Percentiles rank a stretch among this genome's conserved stretches.
phyloP scores from a whole-genome alignment of 176 grass and related monocot genomes.

The Musa beccarii region DNA sequence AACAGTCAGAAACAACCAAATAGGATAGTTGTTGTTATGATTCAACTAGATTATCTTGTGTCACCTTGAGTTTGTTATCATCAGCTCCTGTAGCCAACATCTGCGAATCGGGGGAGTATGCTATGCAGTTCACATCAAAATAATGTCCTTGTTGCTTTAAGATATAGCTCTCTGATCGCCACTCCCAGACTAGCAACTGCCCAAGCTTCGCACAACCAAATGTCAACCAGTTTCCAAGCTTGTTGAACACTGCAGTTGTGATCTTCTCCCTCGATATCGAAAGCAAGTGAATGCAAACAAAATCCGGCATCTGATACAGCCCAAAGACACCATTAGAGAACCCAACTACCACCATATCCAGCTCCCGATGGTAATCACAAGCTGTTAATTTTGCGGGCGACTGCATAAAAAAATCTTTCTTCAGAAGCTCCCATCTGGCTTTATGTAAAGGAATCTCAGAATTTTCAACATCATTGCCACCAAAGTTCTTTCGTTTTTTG shows the following conservation, averaged over 20 bases:
- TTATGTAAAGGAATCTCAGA: slow-evolving; percentile 31
- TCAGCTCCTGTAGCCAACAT: slow-evolving; percentile 91
- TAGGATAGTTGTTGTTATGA: too few relatives aligned
- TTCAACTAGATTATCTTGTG: background rate
- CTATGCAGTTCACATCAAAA: slow-evolving; percentile 91
- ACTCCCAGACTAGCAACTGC: slow-evolving; percentile 91
- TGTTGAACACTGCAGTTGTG: slow-evolving; percentile 83
- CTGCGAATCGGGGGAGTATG: slow-evolving; percentile 93
- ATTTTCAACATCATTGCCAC: slow-evolving; percentile 19
- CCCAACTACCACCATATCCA: slow-evolving; percentile 86
- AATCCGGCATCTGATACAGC: slow-evolving; percentile 93
- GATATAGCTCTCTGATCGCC: slow-evolving; percentile 87
- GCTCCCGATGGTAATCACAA: slow-evolving; percentile 78
- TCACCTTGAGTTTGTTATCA: slow-evolving; percentile 97
- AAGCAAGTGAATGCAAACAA: slow-evolving; percentile 78
- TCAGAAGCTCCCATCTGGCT: slow-evolving; percentile 55
- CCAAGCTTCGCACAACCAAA: slow-evolving; percentile 95
- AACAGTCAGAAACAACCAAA: too few relatives aligned
- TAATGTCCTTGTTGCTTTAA: slow-evolving; percentile 96
- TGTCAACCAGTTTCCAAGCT: slow-evolving; percentile 69
- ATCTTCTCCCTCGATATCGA: slow-evolving; percentile 92
- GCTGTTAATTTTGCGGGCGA: slow-evolving; percentile 58
- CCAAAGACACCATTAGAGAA: slow-evolving; percentile 87
- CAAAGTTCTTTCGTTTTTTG: slow-evolving; percentile 38
- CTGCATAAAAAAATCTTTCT: slow-evolving; percentile 91